Percentiles rank a stretch among this genome's conserved stretches.
These are phyloP conservation scores for Suillus placidus DNA, from an alignment of 768 basidiomycete species.

Conservation along the genomic window DNA sequence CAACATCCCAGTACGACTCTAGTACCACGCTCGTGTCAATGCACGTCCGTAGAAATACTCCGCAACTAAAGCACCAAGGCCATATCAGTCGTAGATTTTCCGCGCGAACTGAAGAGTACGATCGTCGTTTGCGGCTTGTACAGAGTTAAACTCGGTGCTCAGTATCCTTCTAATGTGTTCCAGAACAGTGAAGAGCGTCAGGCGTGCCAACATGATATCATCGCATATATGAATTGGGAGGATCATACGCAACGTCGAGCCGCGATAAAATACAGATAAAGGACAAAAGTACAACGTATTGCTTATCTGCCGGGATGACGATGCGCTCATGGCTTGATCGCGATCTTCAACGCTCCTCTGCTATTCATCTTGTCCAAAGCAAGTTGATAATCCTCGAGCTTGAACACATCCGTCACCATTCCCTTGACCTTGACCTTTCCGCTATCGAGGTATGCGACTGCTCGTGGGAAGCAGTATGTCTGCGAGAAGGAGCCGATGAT, in stretches of 20 bases:
- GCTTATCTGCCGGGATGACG: not conserved
- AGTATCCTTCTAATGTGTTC: too few species aligned
- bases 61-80: too few species aligned
- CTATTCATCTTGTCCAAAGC: conserved; percentile 76
- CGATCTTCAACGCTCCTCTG: conserved; percentile 62
- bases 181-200: too few species aligned
- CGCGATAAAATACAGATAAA: conserved; percentile 1
- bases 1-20: too few species aligned
- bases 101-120: too few species aligned
- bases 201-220: not conserved
- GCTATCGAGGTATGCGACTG: conserved; percentile 85
- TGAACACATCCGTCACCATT: conserved; percentile 74
- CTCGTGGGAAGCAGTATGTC: conserved; percentile 87
- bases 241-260: not conserved
- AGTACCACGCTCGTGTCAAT: too few species aligned
- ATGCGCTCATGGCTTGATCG: conserved; percentile 51
- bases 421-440: conserved; percentile 82
- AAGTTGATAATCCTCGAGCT: conserved; percentile 67
- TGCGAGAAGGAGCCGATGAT: conserved; percentile 93
- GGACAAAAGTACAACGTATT: not conserved
- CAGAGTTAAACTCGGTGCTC: too few species aligned
- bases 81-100: too few species aligned
- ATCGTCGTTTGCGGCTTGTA: too few species aligned
- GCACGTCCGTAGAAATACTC: too few species aligned
- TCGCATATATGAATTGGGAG: not conserved